Base-by-base conservation (phyloP, 305 asterid genomes). In the Fraxinus dipetala region DNA sequence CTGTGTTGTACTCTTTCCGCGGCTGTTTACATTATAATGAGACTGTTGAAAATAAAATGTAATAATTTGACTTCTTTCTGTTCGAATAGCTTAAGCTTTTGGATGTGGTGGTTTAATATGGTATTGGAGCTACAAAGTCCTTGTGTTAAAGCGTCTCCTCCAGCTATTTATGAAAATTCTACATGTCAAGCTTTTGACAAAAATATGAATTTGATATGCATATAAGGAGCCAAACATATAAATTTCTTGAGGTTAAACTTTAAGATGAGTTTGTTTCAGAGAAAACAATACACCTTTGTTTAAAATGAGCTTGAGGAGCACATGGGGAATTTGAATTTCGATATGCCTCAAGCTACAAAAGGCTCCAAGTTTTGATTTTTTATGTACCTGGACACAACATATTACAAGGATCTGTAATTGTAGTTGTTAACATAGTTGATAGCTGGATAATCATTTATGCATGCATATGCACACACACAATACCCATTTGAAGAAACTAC, bases 401-500 rank as follows among this genome's bases (percentile, higher is more conserved):
- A 18, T 32, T 14, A 59, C 28, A 56, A 56, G 43, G 59, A 20
- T 34, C 59, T 10, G 45, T 72, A 18, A 70, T 24, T 13, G 11
- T 20, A 61, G 73, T 83, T 79, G 26, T 16, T 32, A 65, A 76
- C 77, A 79, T 18, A 5, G 5, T 65, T 65, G 43, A 69, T 26
- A 18, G 72, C 61, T 54, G 67, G 76, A 43, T n/a, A 59, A 79
- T 10, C 51, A 24, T 30, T 61, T 28, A 16, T 72, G 36, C 32
- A 61, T 22, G 70, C 70, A 22, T 9, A 61, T 78, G 74, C 36
- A 4, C 40, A 31, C 56, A n/a, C 38, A 54, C 36, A 54, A 36
- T 45, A 26, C 61, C 30, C 6, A 4, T 26, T 74, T 75, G 24
- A 75, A 79, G 76, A 63, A 13, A 7, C 31, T 30, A 20, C 0